These are phyloP conservation scores for Capronia coronata DNA, from an alignment of 2,329 filamentous ascomycete genomes.

Conservation along the genomic window DNA sequence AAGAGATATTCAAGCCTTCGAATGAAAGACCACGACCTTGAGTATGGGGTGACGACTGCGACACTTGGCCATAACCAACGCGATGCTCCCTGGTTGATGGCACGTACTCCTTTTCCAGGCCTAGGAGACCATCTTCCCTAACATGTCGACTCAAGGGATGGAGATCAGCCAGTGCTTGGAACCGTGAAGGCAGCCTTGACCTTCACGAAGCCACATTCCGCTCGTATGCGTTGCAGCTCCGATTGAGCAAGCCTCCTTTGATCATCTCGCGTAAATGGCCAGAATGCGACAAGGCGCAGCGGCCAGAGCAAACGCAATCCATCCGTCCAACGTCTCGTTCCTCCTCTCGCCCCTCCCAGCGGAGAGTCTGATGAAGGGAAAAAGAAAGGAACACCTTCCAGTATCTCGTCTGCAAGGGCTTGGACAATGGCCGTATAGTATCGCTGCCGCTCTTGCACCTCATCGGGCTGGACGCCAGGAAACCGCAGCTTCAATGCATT, in stretches of 20 bases:
- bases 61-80: too few relatives aligned
- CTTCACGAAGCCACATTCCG: constrained; percentile 6
- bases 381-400: constrained; percentile 4
- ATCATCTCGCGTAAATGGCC: constrained; percentile 6
- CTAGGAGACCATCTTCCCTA: too few relatives aligned
- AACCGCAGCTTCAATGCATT: background rate
- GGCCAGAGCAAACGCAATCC: constrained; percentile 23
- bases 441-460: constrained; percentile 5
- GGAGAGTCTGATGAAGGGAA: background rate
- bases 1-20: too few relatives aligned
- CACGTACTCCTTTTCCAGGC: too few relatives aligned
- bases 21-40: too few relatives aligned
- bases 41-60: too few relatives aligned
- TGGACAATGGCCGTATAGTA: constrained; percentile 2
- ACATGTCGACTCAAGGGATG: too few relatives aligned
- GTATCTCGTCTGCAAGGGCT: constrained; percentile 12
- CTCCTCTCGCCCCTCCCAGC: background rate
- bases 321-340: constrained; percentile 16
- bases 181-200: constrained; percentile 1
- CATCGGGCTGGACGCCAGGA: background rate
- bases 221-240: constrained; percentile 3
- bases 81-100: too few relatives aligned
- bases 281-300: constrained; percentile 12
- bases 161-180: too few relatives aligned
- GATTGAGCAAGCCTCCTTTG: constrained; percentile 4